Evolutionary conservation across 2,329 filamentous ascomycete genomes (phyloP), one percentile per base, ranked within the genome.

Genomic region (Fusarium haematococcum): DNA sequence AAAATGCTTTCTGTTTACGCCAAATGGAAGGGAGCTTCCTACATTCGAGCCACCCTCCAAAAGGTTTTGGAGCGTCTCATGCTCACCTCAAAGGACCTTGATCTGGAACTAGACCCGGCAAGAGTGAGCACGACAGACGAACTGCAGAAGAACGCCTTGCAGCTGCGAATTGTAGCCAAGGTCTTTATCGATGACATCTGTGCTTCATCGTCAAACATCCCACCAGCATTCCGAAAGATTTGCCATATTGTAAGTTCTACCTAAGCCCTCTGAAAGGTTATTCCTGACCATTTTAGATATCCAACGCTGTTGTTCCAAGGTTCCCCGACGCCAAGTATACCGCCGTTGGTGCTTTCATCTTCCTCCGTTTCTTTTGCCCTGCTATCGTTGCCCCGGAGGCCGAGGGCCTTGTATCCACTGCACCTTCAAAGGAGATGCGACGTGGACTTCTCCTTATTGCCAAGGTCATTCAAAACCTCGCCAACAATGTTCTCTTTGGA

Each of bases 101-200:
- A 93, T 77, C 85, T 93, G 23, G 91, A 93, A 77, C 86, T 93
- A 6, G 91, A 93, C 77, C 91, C 91, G 7, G 86, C 89, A 1
- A 87, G 91, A 67, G 89, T 92, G 4, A 82, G 83, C 39, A 90
- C 90, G 0, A 83, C 85, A 2, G 91, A 93, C 74, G 91, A 93
- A 75, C 83, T 93, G 4, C 85, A 91, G 76, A 91, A 91, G 77
- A 93, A 93, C 78, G 90, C 90, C 4, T 80, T 91, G 16, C 91
- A 93, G 77, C 85, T 93, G 48, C 88, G 89, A 62, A 90, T 92
- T 37, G 91, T 93, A 10, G 90, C 91, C 2, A 92, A 92, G 75
- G 91, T 93, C 6, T 93, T 93, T 76, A 92, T 93, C 64, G 91
- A 93, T 63, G 91, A 92, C 74, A 93, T 93, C 23, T 91, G 90